Evolutionary conservation across 495 filamentous ascomycete species (phyloP), one percentile per base, ranked within the genome.

Genomic region (Hypoxylon cercidicola): DNA sequence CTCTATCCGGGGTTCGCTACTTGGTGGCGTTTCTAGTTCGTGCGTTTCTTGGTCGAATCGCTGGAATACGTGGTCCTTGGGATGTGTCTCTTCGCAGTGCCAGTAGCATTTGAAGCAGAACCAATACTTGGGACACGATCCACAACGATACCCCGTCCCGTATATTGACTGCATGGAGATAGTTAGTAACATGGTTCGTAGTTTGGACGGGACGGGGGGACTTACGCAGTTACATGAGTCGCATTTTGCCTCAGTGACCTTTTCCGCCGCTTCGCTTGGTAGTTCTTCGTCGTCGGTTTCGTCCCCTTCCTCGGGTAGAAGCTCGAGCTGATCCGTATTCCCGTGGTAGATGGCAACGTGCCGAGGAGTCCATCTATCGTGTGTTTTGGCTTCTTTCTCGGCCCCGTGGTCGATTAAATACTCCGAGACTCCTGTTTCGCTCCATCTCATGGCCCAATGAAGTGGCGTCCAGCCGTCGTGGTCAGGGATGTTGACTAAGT

Each of bases 401-500:
- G 71, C 71, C 11, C 68, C 61, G 25, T 60, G 34, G 3, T 44
- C 21, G 12, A 73, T 34, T 4, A 73, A 43, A 2, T n/a, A 9
- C 19, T 50, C 55, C 15, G 62, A 50, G 6, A 56, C 21, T 18
- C 63, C 52, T 40, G 7, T 51, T 43, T 10, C 45, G 43, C 23
- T 18, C 23, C 15, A 68, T 71, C 2, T 32, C 9, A 32, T 7
- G 7, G 73, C 69, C 55, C 66, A 70, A 40, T 71, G 65, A 1
- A 75, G 46, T 3, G 73, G 63, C 3, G 71, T 71, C 64, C 65
- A 53, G 9, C 64, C 47, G 53, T 62, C 66, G 12, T 18, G 57
- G 7, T 59, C 46, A 21, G 64, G 58, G 28, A 60, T 45, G 44
- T 68, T 60, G 13, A 62, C 18, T 20, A 60, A 25, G 12, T 52